These are phyloP conservation scores for Melastoma candidum DNA, from an alignment of 441 rosid species.

Conservation along the genomic window DNA sequence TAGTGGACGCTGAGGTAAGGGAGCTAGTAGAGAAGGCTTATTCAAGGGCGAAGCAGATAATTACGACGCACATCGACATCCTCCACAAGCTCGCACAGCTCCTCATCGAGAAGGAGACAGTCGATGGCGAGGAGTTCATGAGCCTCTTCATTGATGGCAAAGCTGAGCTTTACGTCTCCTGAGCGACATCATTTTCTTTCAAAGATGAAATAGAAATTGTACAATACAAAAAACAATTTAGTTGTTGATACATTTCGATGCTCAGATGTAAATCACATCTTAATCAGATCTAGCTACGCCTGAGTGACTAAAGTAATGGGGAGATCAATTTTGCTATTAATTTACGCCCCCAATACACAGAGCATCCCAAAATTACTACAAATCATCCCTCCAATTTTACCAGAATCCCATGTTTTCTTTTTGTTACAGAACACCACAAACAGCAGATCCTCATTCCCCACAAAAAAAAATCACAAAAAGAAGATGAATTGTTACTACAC, in stretches of 20 bases:
- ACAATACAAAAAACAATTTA: too few relatives aligned
- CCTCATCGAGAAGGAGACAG: conserved; percentile 78
- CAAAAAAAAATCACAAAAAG: background rate
- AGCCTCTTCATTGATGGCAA: conserved; percentile 84
- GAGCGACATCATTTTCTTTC: conserved; percentile 6
- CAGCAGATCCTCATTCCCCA: background rate
- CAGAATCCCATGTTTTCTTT: conserved; percentile 3
- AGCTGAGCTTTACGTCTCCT: conserved; percentile 59
- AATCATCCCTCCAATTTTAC: conserved; percentile 3
- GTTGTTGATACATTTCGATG: too few relatives aligned
- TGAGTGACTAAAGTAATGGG: too few relatives aligned
- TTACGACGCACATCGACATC: conserved; percentile 71
- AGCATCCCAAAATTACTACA: too few relatives aligned
- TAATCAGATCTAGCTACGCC: too few relatives aligned
- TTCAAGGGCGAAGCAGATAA: conserved; percentile 54
- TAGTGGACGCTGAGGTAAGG: conserved; percentile 86
- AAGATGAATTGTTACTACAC: background rate
- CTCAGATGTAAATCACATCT: too few relatives aligned
- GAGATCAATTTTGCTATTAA: too few relatives aligned
- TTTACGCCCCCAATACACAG: too few relatives aligned
- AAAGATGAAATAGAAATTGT: background rate
- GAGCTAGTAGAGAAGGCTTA: conserved; percentile 78
- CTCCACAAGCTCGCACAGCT: conserved; percentile 83
- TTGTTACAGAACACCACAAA: conserved; percentile 1
- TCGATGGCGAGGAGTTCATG: conserved; percentile 87